Base-by-base conservation (phyloP, 176 grass and related monocot species). In the Bonia amplexicaulis region DNA sequence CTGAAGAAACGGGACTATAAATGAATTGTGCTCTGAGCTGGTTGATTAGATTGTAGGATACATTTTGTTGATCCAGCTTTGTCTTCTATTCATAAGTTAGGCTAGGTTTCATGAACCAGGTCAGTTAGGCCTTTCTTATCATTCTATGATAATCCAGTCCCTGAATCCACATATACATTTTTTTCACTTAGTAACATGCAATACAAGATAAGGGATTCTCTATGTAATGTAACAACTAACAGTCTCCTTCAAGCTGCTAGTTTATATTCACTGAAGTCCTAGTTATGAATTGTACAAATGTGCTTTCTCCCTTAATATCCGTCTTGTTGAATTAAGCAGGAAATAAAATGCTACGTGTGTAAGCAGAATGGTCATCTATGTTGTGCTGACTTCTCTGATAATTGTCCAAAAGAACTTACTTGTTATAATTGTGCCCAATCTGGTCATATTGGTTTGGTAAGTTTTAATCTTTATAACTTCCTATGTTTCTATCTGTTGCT, bases 361-460 rank as follows among this genome's bases (percentile, higher is more conserved):
- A 91, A 92, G 59, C 87, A 91, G 74, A 84, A 88, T 76, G 97
- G 93, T 37, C 97, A 99, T 91, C 93, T 99, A 20, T 99, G 97
- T 66, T 99, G 97, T 77, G 80, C 71, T 4, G 81, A 90, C 69
- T 85, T 96, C 52, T 66, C 67, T 48, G 90, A 94, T 82, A 88
- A 48, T 85, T 73, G 35, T 87, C 60, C 82, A 27, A 94, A 84
- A 86, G 86, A 89, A 76, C 73, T 99, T 54, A 91, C 72, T 61
- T 99, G 97, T 82, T 96, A 96, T 79, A 96, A 99, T 86, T 99
- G 97, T 91, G 93, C 97, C 61, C 88, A 92, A 80, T 78, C 86
- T 77, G 93, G 93, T 47, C 97, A 99, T 85, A 85, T 84, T 86
- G 97, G 97, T 76, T 79, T 55, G 75, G 97, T 99, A 90, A 90